Conservation (phyloP, 1,284 basidiomycete species). For the Ceratobasidium sp. region DNA sequence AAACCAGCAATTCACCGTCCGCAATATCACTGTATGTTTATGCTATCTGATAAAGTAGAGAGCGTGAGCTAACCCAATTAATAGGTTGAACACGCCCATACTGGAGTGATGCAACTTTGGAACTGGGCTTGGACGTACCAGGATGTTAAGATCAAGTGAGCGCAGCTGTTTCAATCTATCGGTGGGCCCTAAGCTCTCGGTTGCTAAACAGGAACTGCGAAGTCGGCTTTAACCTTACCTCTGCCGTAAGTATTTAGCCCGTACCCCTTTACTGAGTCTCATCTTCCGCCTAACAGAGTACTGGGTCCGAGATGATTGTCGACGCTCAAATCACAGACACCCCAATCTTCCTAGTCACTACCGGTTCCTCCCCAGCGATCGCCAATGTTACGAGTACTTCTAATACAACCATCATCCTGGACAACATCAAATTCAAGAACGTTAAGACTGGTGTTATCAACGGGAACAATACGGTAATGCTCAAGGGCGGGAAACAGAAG, state of each 20-base stretch:
- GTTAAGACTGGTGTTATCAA: constrained; percentile 57
- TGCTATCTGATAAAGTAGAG: too few species aligned
- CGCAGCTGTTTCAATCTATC: constrained; percentile 55
- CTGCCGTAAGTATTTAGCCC: constrained; percentile 59
- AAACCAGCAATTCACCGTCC: constrained; percentile 76
- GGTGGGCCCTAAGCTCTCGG: neutral
- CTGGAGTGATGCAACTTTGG: constrained; percentile 55
- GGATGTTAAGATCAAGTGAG: constrained; percentile 70
- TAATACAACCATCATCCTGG: constrained; percentile 67
- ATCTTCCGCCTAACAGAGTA: constrained; percentile 56
- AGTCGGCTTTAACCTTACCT: constrained; percentile 65
- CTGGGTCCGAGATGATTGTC: constrained; percentile 70
- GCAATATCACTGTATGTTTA: constrained; percentile 61
- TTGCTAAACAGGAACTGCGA: neutral
- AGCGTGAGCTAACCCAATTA: neutral
- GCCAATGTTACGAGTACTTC: constrained; percentile 49
- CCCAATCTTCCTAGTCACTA: constrained; percentile 61
- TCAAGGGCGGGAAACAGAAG: constrained; percentile 61
- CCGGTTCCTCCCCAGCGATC: constrained; percentile 62
- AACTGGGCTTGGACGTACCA: constrained; percentile 71
- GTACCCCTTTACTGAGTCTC: neutral
- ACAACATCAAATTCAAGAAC: constrained; percentile 51
- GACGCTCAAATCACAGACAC: constrained; percentile 66
- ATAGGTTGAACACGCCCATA: constrained; percentile 67
- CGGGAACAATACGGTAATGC: constrained; percentile 64